Percentiles rank a stretch among this genome's conserved stretches.
Evolutionary conservation across 129 eudicot genomes (phyloP).

Genomic region (Lactuca sativa): DNA sequence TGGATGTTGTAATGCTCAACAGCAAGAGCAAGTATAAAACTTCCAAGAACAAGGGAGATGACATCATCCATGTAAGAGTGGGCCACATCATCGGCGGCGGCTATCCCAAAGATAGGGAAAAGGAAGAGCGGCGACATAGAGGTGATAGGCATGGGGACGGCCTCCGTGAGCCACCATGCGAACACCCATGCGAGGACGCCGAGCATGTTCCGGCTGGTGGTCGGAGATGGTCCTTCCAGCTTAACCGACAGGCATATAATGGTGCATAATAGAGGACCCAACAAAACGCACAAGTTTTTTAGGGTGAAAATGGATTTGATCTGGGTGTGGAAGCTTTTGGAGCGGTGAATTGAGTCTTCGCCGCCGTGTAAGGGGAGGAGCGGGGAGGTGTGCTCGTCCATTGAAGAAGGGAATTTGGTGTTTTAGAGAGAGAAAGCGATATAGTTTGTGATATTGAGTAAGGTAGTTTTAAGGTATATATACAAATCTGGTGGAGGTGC

Average conservation of each 20-base stretch:
- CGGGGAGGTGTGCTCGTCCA: conserved; percentile 18
- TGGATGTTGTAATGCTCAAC: conserved; percentile 94
- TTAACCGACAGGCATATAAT: conserved; percentile 45
- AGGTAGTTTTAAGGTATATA: background rate
- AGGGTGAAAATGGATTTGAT: conserved; percentile 42
- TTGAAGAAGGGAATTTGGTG: background rate
- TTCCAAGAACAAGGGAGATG: conserved; percentile 79
- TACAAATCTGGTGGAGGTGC: background rate
- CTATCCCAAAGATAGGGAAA: conserved; percentile 77
- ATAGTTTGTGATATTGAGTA: background rate
- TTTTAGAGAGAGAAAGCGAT: background rate
- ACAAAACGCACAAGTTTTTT: conserved; percentile 44
- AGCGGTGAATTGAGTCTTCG: conserved; percentile 22
- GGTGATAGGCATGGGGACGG: conserved; percentile 94
- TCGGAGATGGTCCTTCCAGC: conserved; percentile 41
- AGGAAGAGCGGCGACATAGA: conserved; percentile 93
- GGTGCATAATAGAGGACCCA: conserved; percentile 71
- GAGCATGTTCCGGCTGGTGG: conserved; percentile 59
- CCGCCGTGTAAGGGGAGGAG: conserved; percentile 45
- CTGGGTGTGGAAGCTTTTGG: conserved; percentile 22
- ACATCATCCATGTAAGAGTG: conserved; percentile 84
- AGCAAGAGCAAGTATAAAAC: conserved; percentile 91
- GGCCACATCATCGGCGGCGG: conserved; percentile 79
- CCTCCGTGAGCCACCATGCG: conserved; percentile 93
- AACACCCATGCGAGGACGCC: conserved; percentile 79